phyloP scores from a whole-genome alignment of 345 rosid species.

The Moricandia moricandioides region DNA sequence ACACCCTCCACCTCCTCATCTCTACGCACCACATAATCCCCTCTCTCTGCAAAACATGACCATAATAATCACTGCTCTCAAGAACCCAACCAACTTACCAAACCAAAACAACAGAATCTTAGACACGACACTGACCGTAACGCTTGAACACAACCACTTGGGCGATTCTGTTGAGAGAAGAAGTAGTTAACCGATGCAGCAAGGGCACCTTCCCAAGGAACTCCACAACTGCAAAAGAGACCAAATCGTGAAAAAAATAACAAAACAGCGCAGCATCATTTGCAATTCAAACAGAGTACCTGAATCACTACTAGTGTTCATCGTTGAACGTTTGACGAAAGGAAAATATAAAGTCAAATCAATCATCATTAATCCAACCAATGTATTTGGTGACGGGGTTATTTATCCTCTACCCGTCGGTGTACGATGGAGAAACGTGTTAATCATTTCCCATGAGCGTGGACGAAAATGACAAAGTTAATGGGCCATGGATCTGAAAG shows the following conservation, averaged over 20 bases:
- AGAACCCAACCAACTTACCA: background rate
- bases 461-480: background rate
- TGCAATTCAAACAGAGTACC: no score
- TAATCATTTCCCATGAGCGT: background rate
- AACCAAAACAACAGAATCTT: background rate
- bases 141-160: conserved; percentile 46
- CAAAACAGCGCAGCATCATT: background rate
- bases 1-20: conserved; percentile 72
- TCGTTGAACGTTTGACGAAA: no score
- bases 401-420: no score
- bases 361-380: no score
- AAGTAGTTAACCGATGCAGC: conserved; percentile 64
- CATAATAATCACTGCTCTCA: background rate
- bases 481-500: background rate
- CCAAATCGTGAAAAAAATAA: background rate
- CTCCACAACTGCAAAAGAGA: conserved; percentile 54
- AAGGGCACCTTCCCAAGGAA: conserved; percentile 73
- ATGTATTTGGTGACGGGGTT: no score
- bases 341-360: no score
- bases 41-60: conserved; percentile 46
- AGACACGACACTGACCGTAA: conserved; percentile 47
- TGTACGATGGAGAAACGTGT: background rate
- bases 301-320: no score
- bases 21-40: conserved; percentile 61
- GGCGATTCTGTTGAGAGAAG: conserved; percentile 59